Conservation (phyloP, 2,329 filamentous ascomycete species). For the Endoconidiophora polonica region DNA sequence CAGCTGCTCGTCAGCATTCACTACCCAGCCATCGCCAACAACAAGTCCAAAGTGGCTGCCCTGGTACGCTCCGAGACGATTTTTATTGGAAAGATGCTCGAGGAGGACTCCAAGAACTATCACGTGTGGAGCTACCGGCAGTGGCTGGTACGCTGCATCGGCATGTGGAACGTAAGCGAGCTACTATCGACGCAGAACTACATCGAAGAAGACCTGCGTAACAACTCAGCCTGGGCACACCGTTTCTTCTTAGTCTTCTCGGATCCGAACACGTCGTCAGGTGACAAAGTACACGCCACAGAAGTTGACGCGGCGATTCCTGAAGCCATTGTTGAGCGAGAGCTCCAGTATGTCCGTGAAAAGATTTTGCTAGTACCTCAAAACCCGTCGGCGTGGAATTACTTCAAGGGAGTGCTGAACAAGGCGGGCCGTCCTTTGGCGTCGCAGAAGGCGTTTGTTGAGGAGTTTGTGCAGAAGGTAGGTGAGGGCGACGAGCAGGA, state of each 20-base stretch:
- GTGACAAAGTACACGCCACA: slow-evolving; percentile 28
- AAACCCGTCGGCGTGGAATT: slow-evolving; percentile 92
- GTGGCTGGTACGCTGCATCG: slow-evolving; percentile 46
- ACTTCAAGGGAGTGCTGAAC: slow-evolving; percentile 58
- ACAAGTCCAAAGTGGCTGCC: slow-evolving; percentile 34
- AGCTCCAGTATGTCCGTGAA: slow-evolving; percentile 56
- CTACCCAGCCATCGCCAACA: slow-evolving; percentile 42
- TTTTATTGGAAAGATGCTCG: slow-evolving; percentile 69
- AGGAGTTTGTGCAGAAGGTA: slow-evolving; percentile 32
- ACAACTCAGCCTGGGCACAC: slow-evolving; percentile 97
- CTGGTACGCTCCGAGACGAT: slow-evolving; percentile 50
- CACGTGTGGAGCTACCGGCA: slow-evolving; percentile 96
- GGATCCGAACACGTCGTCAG: slow-evolving; percentile 34
- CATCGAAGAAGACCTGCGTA: slow-evolving; percentile 67
- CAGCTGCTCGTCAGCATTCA: slow-evolving; percentile 47
- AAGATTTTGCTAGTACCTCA: slow-evolving; percentile 70
- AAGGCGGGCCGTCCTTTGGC: slow-evolving; percentile 41
- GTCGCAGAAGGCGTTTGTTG: slow-evolving; percentile 31
- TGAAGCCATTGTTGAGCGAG: slow-evolving; percentile 48
- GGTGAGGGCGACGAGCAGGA: slow-evolving; percentile 29
- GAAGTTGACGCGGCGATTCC: slow-evolving; percentile 41
- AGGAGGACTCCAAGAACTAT: slow-evolving; percentile 86
- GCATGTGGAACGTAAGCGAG: slow-evolving; percentile 55
- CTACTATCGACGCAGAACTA: slow-evolving; percentile 54
- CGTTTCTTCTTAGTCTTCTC: slow-evolving; percentile 84